phyloP scores from a whole-genome alignment of 768 basidiomycete species.

The Leccinum imitatum region DNA sequence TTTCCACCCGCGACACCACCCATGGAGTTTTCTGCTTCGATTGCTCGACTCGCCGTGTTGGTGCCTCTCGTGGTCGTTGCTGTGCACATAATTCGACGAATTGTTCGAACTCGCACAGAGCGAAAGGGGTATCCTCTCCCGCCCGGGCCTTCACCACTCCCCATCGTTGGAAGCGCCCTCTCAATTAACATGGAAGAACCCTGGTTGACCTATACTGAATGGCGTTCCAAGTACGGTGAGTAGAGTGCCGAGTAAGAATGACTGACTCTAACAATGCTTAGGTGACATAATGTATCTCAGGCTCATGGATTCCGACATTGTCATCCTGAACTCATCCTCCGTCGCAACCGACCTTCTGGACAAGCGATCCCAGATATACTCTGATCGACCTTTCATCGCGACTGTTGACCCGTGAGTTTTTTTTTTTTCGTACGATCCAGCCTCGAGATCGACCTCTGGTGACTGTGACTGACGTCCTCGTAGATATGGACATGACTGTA shows the following conservation, averaged over 20 bases:
- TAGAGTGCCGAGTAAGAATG: background rate
- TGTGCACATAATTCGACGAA: background rate
- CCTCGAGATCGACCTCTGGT: background rate
- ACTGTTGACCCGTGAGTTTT: constrained; percentile 5
- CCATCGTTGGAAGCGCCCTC: background rate
- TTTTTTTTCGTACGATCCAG: background rate
- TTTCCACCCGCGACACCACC: background rate
- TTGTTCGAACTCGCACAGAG: background rate
- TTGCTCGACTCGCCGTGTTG: background rate
- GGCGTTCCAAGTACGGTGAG: constrained; percentile 11
- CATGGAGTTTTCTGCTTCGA: background rate
- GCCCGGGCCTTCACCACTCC: constrained; percentile 13
- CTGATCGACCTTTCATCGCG: constrained; percentile 26
- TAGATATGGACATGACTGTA: constrained; percentile 7
- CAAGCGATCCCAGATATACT: constrained; percentile 43
- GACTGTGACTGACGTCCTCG: background rate
- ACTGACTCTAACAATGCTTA: constrained; percentile 8
- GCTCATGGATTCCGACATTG: constrained; percentile 41
- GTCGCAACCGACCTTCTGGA: constrained; percentile 46
- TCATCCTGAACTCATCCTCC: constrained; percentile 44
- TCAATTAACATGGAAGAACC: constrained; percentile 5
- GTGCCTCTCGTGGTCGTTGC: background rate
- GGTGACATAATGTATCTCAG: constrained; percentile 46
- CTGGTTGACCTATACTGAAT: constrained; percentile 11
- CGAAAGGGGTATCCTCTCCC: constrained; percentile 9